Base-by-base conservation (phyloP, 331 rosid genomes). In the Erythrophleum ivorense region DNA sequence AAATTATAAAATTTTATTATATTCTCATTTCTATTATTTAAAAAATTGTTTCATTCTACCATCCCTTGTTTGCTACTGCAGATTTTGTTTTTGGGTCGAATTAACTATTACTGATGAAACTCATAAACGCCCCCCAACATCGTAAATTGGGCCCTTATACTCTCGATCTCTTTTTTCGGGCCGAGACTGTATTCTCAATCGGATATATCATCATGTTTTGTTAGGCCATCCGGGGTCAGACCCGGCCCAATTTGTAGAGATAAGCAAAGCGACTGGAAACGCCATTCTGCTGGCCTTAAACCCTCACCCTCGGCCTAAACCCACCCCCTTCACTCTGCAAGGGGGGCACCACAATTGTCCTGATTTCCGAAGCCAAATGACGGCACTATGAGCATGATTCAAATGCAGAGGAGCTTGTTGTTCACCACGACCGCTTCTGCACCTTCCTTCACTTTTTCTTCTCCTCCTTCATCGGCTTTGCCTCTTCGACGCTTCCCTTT, bases 321-420 rank as follows among this genome's bases (percentile, higher is more conserved):
- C 40, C 16, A 43, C 36, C 55, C 40, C 11, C 6, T 18, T 43
- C n/a, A 11, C 36, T 29, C 36, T 68, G 38, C 73, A 19, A 19
- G 34, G 0, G n/a, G n/a, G 1, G 52, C 53, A 9, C 6, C 72
- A 38, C 16, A 3, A 13, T 41, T 53, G 11, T 67, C 53, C 5
- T 2, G 0, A 69, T 8, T 13, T 21, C 21, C 57, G n/a, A 18
- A 45, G 57, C 55, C 55, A 11, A 76, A 88, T 89, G 91, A 85
- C 63, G 55, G 15, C 57, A 73, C 53, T 3, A 60, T 76, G 84
- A 83, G 82, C 6, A 91, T 95, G 97, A 85, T 92, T 77, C 89
- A 84, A 52, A 73, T 91, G 38, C 94, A 87, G 36, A 83, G 88
- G 83, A 88, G 88, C 81, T 76, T 91, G 19, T 80, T 89, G 57